Percentiles rank a stretch among this genome's conserved stretches.
These are phyloP conservation scores for Trypanosomatidae sp. DNA, from an alignment of 208 protist genomes.

Conservation along the genomic window DNA sequence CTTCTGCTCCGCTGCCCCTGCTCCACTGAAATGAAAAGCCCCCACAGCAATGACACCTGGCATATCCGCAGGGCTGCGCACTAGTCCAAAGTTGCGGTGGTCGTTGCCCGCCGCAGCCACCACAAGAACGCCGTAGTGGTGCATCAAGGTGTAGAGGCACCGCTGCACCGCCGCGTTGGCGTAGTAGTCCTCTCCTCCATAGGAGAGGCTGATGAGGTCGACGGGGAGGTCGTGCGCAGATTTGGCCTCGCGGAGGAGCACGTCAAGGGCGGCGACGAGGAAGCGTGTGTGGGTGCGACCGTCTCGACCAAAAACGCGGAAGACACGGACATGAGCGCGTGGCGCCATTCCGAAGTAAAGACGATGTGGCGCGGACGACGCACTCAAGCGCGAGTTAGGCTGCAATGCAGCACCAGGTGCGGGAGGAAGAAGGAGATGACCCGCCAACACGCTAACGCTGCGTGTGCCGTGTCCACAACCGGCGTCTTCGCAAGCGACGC, in stretches of 20 bases:
- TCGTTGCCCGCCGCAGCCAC: conserved; percentile 98
- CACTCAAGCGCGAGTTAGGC: too few species aligned
- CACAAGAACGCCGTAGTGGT: conserved; percentile 91
- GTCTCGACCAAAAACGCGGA: conserved; percentile 94
- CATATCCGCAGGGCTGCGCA: conserved; percentile 97
- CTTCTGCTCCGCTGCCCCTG: neutral
- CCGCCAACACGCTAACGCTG: conserved; percentile 92
- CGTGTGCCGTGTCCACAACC: conserved; percentile 96
- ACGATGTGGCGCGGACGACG: conserved; percentile 3
- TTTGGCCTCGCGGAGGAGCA: conserved; percentile 15
- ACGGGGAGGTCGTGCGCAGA: conserved; percentile 21
- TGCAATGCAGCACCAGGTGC: neutral
- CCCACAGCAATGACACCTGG: conserved; percentile 96
- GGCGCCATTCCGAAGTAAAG: conserved; percentile 91
- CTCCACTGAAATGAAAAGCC: conserved; percentile 23
- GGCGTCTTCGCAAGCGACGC: conserved; percentile 57
- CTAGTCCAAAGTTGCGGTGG: conserved; percentile 90
- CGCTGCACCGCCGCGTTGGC: conserved; percentile 66
- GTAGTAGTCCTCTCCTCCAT: conserved; percentile 96
- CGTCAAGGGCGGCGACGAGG: conserved; percentile 93
- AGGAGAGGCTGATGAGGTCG: conserved; percentile 95
- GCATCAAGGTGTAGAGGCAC: conserved; percentile 49
- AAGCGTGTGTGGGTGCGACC: conserved; percentile 89
- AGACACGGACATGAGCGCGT: conserved; percentile 84
- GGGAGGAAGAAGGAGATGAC: conserved; percentile 25